A percentile compares a stretch with the other conserved stretches of the same genome.
These are phyloP conservation scores for Acer saccharum DNA, from an alignment of 345 rosid species.

Conservation along the genomic window DNA sequence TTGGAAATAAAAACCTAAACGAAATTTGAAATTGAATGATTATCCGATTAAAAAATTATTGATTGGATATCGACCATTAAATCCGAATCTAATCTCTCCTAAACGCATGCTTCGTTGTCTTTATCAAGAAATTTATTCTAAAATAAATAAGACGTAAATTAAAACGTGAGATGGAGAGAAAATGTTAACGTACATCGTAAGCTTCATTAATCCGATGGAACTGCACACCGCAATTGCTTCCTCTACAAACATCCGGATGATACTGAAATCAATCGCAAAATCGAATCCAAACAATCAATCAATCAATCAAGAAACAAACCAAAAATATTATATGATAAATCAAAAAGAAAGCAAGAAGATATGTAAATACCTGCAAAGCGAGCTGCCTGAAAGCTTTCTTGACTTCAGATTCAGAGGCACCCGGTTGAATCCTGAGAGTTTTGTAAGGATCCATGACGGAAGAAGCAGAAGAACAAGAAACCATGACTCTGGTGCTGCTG, in stretches of 20 bases:
- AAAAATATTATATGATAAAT: too few relatives aligned
- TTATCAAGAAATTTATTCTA: too few relatives aligned
- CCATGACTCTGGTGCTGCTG: constrained; percentile 27
- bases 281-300: neutral
- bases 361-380: constrained; percentile 62
- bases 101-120: too few relatives aligned
- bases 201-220: constrained; percentile 87
- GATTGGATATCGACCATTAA: neutral
- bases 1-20: too few relatives aligned
- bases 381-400: constrained; percentile 84
- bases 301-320: neutral
- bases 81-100: neutral
- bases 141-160: too few relatives aligned
- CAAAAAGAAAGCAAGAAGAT: neutral
- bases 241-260: constrained; percentile 99
- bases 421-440: constrained; percentile 69
- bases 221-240: constrained; percentile 71
- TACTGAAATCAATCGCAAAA: constrained; percentile 45
- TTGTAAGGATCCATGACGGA: constrained; percentile 70
- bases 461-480: constrained; percentile 38
- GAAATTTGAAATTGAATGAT: too few relatives aligned
- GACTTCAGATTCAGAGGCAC: constrained; percentile 86
- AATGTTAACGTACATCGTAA: constrained; percentile 63
- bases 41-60: neutral
- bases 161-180: neutral